These are phyloP conservation scores for Ogataea paraovalis DNA, from an alignment of 805 yeast genomes.

Conservation along the genomic window DNA sequence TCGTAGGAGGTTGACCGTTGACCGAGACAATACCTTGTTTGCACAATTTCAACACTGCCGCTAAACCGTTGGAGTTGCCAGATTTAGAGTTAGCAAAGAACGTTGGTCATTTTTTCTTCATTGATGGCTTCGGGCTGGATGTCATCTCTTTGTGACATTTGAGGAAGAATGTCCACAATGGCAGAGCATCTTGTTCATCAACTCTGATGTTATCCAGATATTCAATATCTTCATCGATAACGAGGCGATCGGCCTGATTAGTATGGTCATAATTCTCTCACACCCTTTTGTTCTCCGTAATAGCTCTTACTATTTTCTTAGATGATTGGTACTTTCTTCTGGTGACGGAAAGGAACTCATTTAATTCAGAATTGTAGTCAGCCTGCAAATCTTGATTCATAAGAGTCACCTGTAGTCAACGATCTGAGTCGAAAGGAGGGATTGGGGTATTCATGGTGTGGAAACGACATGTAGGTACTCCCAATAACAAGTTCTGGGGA, in stretches of 20 bases:
- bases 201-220: conserved; percentile 28
- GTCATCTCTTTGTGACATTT: too few relatives aligned
- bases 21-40: conserved; percentile 9
- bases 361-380: conserved; percentile 25
- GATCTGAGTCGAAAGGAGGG: too few relatives aligned
- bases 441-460: too few relatives aligned
- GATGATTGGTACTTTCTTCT: conserved; percentile 28
- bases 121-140: neutral
- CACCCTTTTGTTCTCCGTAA: too few relatives aligned
- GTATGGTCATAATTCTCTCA: too few relatives aligned
- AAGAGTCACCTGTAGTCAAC: conserved; percentile 28
- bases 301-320: too few relatives aligned
- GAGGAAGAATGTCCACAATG: too few relatives aligned
- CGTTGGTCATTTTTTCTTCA: conserved; percentile 6
- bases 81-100: conserved; percentile 12
- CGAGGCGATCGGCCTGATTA: conserved; percentile 15
- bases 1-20: neutral
- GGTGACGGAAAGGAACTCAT: conserved; percentile 26
- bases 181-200: conserved; percentile 14
- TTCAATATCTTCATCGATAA: conserved; percentile 34
- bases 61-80: conserved; percentile 28
- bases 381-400: conserved; percentile 22
- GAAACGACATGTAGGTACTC: too few relatives aligned
- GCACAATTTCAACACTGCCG: conserved; percentile 34
- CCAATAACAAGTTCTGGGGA: too few relatives aligned